Evolutionary conservation across 176 grass and related monocot genomes (phyloP).

Genomic region (Oryza coarctata): DNA sequence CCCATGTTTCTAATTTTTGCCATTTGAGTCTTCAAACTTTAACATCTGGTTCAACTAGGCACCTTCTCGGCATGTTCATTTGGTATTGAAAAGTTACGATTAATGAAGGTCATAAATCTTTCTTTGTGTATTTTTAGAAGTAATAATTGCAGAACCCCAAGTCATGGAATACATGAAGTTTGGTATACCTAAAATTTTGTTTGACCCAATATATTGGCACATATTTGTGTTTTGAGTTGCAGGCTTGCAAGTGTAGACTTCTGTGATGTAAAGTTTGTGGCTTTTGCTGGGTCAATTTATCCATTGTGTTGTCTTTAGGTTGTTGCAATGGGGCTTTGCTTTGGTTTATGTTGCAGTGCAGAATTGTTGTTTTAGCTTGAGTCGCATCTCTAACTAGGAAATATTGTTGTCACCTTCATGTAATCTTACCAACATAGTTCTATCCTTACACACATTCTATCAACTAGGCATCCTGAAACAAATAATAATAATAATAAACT

Average conservation of each 20-base stretch:
- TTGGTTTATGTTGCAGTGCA: slow-evolving; percentile 2
- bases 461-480: slow-evolving; percentile 10
- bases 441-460: not conserved
- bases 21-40: slow-evolving; percentile 2
- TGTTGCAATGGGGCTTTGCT: not conserved
- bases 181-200: not conserved
- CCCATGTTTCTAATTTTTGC: not conserved
- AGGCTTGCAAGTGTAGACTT: not conserved
- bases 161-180: slow-evolving; percentile 8
- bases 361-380: slow-evolving; percentile 6
- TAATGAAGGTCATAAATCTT: not conserved
- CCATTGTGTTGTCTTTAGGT: not conserved
- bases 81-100: slow-evolving; percentile 7
- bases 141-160: not conserved
- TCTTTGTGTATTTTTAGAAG: not conserved
- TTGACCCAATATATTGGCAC: not conserved
- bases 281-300: not conserved
- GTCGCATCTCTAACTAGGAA: slow-evolving; percentile 4
- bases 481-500: not conserved
- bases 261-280: not conserved
- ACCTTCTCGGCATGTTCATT: not conserved
- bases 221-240: not conserved
- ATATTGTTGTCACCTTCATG: not conserved
- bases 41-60: slow-evolving; percentile 8
- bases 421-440: not conserved